Percentiles rank a stretch among this genome's conserved stretches.
Evolutionary conservation across 805 yeast species (phyloP).

Genomic region (Vanderwaltozyma polyspora): DNA sequence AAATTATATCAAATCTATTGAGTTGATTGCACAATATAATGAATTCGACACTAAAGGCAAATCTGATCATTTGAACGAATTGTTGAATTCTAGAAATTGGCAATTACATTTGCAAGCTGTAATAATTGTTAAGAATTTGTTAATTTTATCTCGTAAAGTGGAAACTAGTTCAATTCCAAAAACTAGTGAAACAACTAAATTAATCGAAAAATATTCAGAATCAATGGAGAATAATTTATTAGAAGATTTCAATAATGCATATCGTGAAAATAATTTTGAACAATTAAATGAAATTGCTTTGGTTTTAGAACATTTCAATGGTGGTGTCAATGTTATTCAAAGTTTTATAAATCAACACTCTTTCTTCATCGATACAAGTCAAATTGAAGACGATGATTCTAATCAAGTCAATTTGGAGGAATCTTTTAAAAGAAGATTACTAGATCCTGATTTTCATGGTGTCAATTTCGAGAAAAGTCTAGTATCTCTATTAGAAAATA

Average conservation of each 20-base stretch:
- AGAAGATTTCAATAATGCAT: constrained; percentile 62
- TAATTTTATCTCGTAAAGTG: constrained; percentile 54
- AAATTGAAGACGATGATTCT: constrained; percentile 21
- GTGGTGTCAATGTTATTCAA: constrained; percentile 72
- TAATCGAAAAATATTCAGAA: constrained; percentile 63
- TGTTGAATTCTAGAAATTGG: constrained; percentile 43
- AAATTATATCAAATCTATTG: constrained; percentile 59
- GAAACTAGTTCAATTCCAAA: constrained; percentile 42
- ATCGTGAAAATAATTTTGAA: constrained; percentile 53
- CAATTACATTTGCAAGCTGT: constrained; percentile 51
- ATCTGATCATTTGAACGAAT: constrained; percentile 44
- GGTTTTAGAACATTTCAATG: constrained; percentile 68
- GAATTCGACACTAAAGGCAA: constrained; percentile 45
- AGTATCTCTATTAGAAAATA: constrained; percentile 41
- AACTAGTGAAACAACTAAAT: constrained; percentile 25
- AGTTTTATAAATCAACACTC: constrained; percentile 74
- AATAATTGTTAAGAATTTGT: constrained; percentile 49
- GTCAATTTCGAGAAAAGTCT: constrained; percentile 43
- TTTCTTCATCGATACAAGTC: constrained; percentile 38
- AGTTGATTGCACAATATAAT: constrained; percentile 64
- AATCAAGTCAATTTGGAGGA: constrained; percentile 31
- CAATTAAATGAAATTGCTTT: constrained; percentile 68
- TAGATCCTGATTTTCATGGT: constrained; percentile 46
- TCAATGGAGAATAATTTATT: constrained; percentile 62
- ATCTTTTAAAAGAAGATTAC: constrained; percentile 44